These are phyloP conservation scores for Logfia minima DNA, from an alignment of 129 eudicot species.

Conservation along the genomic window DNA sequence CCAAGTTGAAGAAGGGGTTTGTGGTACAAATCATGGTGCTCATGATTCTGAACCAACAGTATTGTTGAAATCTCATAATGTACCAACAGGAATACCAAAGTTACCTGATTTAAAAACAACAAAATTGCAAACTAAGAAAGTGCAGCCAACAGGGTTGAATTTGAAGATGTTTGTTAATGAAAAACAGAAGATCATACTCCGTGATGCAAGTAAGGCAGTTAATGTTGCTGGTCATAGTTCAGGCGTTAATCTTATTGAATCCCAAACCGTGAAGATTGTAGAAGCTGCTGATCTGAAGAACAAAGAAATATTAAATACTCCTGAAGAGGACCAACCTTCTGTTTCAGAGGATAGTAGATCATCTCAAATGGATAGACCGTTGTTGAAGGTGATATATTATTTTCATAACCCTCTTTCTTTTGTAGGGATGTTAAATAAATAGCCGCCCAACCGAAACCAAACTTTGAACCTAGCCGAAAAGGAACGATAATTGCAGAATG, in stretches of 20 bases:
- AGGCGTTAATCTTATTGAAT: slow-evolving; percentile 11
- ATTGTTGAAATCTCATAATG: not conserved
- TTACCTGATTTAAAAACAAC: slow-evolving; percentile 7
- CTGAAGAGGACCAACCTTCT: slow-evolving; percentile 36
- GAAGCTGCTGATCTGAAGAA: slow-evolving; percentile 23
- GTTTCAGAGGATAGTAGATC: slow-evolving; percentile 44
- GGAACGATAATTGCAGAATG: not conserved
- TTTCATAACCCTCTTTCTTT: not conserved
- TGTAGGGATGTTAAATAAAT: not conserved
- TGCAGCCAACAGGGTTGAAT: slow-evolving; percentile 6
- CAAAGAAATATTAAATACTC: slow-evolving; percentile 20
- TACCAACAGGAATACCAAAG: slow-evolving; percentile 13
- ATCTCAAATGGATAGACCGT: slow-evolving; percentile 44
- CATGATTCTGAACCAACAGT: slow-evolving; percentile 25
- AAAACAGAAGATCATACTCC: slow-evolving; percentile 19
- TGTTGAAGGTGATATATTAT: slow-evolving; percentile 49
- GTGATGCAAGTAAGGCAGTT: slow-evolving; percentile 15
- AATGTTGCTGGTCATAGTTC: slow-evolving; percentile 20
- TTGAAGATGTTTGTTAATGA: slow-evolving; percentile 18
- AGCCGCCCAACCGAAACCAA: not conserved
- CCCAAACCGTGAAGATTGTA: slow-evolving; percentile 2
- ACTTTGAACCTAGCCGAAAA: not conserved
- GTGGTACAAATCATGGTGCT: slow-evolving; percentile 26
- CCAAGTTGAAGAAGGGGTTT: slow-evolving; percentile 24
- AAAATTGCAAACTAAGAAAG: not conserved